Conservation (phyloP, 2,329 filamentous ascomycete species). For the Paraphaeosphaeria sporulosa region DNA sequence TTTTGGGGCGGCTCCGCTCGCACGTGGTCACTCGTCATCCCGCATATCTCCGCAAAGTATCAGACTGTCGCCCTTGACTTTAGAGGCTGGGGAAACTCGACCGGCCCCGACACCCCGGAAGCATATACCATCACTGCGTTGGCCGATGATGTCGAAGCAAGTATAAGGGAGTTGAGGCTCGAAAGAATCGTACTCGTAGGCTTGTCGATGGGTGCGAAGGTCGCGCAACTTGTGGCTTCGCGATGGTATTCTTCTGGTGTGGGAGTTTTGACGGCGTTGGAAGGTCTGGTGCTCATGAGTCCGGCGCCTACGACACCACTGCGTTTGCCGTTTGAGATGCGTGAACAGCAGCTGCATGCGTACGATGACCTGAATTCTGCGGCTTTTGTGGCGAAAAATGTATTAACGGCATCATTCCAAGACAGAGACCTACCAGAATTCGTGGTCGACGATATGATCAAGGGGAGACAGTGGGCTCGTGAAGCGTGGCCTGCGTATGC, state of each 20-base stretch:
- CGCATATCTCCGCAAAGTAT: not conserved
- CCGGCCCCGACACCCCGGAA: not conserved
- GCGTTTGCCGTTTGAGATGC: not conserved
- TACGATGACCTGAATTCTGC: not conserved
- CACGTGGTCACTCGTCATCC: conserved; percentile 2
- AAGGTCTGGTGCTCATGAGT: not conserved
- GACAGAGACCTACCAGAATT: not conserved
- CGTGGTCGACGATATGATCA: not conserved
- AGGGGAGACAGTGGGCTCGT: not conserved
- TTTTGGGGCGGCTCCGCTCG: not conserved
- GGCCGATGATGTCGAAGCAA: not conserved
- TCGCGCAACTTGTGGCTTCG: not conserved
- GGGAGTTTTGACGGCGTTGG: not conserved
- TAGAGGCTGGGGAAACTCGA: not conserved
- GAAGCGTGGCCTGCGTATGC: conserved; percentile 5
- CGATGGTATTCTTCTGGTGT: not conserved
- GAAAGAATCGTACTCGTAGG: not conserved
- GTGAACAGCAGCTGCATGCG: not conserved
- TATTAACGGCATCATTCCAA: not conserved
- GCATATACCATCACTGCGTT: not conserved
- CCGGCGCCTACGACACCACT: not conserved
- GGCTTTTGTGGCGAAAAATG: not conserved
- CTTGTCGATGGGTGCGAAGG: not conserved
- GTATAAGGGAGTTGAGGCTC: not conserved
- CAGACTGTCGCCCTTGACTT: conserved; percentile 3